A percentile compares a stretch with the other conserved stretches of the same genome.
Conservation (phyloP, 2,329 filamentous ascomycete genomes). For the Conoideocrella luteorostrata region DNA sequence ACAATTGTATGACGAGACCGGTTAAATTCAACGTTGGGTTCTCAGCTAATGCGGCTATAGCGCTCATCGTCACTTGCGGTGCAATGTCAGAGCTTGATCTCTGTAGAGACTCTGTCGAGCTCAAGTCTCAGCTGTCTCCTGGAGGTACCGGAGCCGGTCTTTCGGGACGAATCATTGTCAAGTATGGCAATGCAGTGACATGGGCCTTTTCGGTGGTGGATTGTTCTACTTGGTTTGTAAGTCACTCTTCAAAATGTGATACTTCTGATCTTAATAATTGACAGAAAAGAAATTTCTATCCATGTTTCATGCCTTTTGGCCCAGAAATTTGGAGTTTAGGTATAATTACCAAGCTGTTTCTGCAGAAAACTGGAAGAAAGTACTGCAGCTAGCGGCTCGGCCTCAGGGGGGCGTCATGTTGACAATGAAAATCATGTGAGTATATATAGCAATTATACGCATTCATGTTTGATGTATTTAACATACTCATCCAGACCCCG, state of each 20-base stretch:
- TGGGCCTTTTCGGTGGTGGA: conserved; percentile 33
- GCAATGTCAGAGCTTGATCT: conserved; percentile 27
- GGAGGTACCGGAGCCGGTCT: conserved; percentile 9
- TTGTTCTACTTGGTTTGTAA: conserved; percentile 40
- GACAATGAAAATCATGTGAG: conserved; percentile 17
- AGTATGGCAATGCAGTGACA: conserved; percentile 25
- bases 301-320: conserved; percentile 38
- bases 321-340: conserved; percentile 29
- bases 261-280: conserved; percentile 1
- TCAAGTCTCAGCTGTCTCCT: conserved; percentile 23
- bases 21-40: not conserved
- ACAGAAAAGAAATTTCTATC: conserved; percentile 29
- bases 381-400: conserved; percentile 21
- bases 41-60: conserved; percentile 13
- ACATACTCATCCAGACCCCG: not conserved
- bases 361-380: conserved; percentile 21
- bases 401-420: conserved; percentile 16
- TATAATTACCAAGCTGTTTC: conserved; percentile 23
- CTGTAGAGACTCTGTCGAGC: conserved; percentile 24
- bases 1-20: conserved; percentile 29
- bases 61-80: conserved; percentile 36
- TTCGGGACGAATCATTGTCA: conserved; percentile 26
- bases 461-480: too few species aligned
- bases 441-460: not conserved
- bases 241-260: conserved; percentile 8